Evolutionary conservation across 768 basidiomycete genomes (phyloP), one percentile per base, ranked within the genome.

Genomic region (Mycena floridula): DNA sequence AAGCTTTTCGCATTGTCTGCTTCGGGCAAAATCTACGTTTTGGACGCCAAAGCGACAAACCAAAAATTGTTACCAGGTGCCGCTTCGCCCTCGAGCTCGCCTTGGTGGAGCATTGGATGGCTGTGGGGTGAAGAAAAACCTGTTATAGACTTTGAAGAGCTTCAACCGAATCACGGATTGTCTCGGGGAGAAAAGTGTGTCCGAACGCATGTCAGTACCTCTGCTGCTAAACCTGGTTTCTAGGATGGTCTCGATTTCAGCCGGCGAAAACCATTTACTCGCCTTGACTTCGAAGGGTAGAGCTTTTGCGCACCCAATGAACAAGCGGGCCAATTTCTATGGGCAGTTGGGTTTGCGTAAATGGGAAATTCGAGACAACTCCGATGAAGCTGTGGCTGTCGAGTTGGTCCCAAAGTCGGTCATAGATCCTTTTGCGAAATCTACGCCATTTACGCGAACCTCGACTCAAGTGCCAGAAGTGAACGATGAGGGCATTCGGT

Each of bases 311-410:
- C 79, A 89, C 55, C 89, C 93, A 0, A 69, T 89, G 35, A 78
- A 77, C 50, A 78, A 79, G 50, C 60, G 73, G 7, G 92, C 86
- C 23, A 97, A 97, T 62, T 65, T 74, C 1, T 77, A 81, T 57
- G 87, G 89, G 1, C 93, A 96, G 58, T 79, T 97, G 7, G 93
- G 92, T 6, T 72, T 87, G 52, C 77, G 81, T 23, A 78, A 77
- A 49, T 72, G 84, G 40, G 65, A 77, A 40, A 69, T 86, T 25
- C 54, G 66, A 24, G 64, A 70, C 49, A 65, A 65, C 25, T 55
- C 55, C 26, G 56, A 56, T 42, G 39, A 58, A 43, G 48, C 69
- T 4, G 52, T 77, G 13, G 54, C 68, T 13, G 66, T 80, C 11
- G 77, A 82, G 51, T 73, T 83, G 25, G 63, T 71, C 15, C 84